Evolutionary conservation across 495 filamentous ascomycete genomes (phyloP).

Genomic region (Aspergillus steynii): DNA sequence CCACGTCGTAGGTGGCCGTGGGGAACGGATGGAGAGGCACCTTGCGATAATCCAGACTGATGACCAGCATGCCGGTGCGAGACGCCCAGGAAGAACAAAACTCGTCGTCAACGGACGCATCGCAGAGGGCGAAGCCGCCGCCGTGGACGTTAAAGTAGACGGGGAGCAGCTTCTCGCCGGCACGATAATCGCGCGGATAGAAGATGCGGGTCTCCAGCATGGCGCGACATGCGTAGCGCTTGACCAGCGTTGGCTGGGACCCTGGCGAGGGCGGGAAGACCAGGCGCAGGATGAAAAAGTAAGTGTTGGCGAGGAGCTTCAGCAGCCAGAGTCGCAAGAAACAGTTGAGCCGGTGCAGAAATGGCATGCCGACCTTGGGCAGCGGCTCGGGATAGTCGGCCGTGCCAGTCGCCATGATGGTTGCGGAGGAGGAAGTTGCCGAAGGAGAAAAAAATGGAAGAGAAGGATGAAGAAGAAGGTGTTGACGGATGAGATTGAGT

Average conservation of each 20-base stretch:
- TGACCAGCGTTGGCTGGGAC: conserved; percentile 31
- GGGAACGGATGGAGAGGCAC: conserved; percentile 34
- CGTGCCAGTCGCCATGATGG: not conserved
- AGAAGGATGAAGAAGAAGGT: not conserved
- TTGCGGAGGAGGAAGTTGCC: not conserved
- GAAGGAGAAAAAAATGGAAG: not conserved
- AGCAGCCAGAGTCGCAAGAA: conserved; percentile 23
- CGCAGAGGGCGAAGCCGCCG: conserved; percentile 33
- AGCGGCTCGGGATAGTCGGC: conserved; percentile 8
- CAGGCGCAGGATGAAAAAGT: conserved; percentile 18
- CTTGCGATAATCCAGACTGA: conserved; percentile 39
- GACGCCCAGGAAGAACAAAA: conserved; percentile 33
- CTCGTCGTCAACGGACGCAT: conserved; percentile 29
- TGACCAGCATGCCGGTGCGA: conserved; percentile 32
- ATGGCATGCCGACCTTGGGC: conserved; percentile 19
- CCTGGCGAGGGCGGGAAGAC: conserved; percentile 11
- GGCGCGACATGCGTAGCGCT: conserved; percentile 32
- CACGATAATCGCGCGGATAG: conserved; percentile 30
- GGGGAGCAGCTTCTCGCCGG: conserved; percentile 24
- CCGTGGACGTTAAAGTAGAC: conserved; percentile 42
- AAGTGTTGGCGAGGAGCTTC: conserved; percentile 21
- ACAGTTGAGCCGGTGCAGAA: conserved; percentile 26
- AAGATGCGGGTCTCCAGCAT: conserved; percentile 33
- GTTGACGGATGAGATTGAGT: not conserved
- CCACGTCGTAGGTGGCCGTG: conserved; percentile 26